Percentiles rank a stretch among this genome's conserved stretches.
phyloP scores from a whole-genome alignment of 1,284 basidiomycete genomes.

The Irpex sp. region DNA sequence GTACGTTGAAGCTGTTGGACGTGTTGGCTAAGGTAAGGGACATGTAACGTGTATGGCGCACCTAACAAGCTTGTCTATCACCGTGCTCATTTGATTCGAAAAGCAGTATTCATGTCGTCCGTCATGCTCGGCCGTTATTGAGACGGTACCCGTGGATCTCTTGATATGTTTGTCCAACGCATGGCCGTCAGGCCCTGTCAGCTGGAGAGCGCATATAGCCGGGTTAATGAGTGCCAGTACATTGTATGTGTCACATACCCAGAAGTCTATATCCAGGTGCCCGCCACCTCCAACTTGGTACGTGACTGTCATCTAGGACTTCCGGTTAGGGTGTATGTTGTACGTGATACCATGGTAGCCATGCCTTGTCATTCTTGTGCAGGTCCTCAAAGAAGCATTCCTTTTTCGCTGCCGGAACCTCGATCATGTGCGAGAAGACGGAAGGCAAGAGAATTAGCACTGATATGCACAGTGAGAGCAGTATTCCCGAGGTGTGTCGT shows the following conservation, averaged over 20 bases:
- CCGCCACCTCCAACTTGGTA: constrained; percentile 98
- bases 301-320: constrained; percentile 90
- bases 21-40: neutral
- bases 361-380: constrained; percentile 88
- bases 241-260: constrained; percentile 46
- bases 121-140: constrained; percentile 81
- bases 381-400: constrained; percentile 99
- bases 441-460: constrained; percentile 38
- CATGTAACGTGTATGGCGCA: constrained; percentile 31
- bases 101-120: constrained; percentile 96
- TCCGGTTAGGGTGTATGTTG: constrained; percentile 1
- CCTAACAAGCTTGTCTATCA: constrained; percentile 93
- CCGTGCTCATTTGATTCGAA: constrained; percentile 94
- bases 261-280: constrained; percentile 95
- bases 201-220: constrained; percentile 36
- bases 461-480: constrained; percentile 28
- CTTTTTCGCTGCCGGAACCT: constrained; percentile 72
- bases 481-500: constrained; percentile 29
- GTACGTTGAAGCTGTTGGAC: constrained; percentile 87
- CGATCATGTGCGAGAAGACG: constrained; percentile 61
- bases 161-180: constrained; percentile 77
- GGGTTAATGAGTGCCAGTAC: neutral
- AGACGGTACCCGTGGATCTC: constrained; percentile 86
- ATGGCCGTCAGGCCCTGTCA: constrained; percentile 68
- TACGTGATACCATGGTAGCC: constrained; percentile 9